Conservation (phyloP, 257 asterid genomes). For the Plantago major region DNA sequence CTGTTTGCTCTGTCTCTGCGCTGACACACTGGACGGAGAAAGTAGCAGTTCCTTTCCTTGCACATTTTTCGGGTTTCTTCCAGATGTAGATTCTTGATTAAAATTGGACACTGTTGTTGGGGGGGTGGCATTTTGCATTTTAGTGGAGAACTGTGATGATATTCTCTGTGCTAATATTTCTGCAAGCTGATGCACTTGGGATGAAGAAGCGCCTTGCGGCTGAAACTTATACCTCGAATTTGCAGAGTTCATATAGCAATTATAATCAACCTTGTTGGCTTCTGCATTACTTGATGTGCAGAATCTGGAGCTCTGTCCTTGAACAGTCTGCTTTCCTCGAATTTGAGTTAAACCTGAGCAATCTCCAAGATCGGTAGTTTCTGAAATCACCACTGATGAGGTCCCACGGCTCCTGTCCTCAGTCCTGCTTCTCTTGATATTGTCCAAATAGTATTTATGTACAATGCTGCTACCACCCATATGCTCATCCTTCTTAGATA, state of each 20-base stretch:
- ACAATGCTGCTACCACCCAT: slow-evolving; percentile 11
- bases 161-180: slow-evolving; percentile 17
- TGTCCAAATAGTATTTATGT: slow-evolving; percentile 25
- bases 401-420: slow-evolving; percentile 25
- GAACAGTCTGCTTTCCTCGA: slow-evolving; percentile 22
- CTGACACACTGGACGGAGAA: slow-evolving; percentile 23
- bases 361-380: slow-evolving; percentile 27
- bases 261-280: slow-evolving; percentile 17
- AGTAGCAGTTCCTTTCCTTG: slow-evolving; percentile 27
- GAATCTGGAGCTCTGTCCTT: slow-evolving; percentile 26
- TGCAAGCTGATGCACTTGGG: slow-evolving; percentile 25
- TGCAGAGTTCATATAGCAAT: slow-evolving; percentile 19
- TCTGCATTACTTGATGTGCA: slow-evolving; percentile 25
- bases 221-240: slow-evolving; percentile 26
- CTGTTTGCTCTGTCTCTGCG: slow-evolving; percentile 25
- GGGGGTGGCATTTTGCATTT: slow-evolving; percentile 27
- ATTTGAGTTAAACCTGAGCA: slow-evolving; percentile 26
- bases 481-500: slow-evolving; percentile 20
- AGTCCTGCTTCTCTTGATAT: slow-evolving; percentile 23
- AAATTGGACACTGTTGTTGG: slow-evolving; percentile 25
- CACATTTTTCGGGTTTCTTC: slow-evolving; percentile 17
- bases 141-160: slow-evolving; percentile 20
- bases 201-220: slow-evolving; percentile 22
- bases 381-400: slow-evolving; percentile 29
- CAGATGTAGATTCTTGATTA: slow-evolving; percentile 29